Evolutionary conservation across 2,329 filamentous ascomycete species (phyloP).

Genomic region (Falciphora oryzae): DNA sequence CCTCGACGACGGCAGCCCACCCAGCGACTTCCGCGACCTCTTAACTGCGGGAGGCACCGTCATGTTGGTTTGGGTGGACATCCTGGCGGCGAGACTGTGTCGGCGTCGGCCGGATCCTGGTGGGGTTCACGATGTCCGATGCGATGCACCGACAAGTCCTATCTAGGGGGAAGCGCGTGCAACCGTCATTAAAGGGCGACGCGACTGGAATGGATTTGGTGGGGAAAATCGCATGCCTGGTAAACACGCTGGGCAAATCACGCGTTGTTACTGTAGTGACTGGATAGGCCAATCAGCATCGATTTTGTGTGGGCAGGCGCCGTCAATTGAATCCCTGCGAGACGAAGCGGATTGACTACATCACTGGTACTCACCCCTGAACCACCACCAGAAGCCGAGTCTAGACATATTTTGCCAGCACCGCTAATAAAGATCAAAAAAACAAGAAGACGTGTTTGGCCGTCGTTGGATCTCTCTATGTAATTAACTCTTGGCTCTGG

Average conservation of each 20-base stretch:
- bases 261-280: conserved; percentile 3
- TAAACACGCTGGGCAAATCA: neutral
- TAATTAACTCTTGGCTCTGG: no score
- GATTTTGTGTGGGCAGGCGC: neutral
- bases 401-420: neutral
- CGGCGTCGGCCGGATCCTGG: neutral
- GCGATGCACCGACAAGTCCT: neutral
- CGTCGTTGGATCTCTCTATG: no score
- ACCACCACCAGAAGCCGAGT: neutral
- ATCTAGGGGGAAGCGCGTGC: neutral
- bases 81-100: conserved; percentile 20
- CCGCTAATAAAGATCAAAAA: no score
- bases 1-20: conserved; percentile 43
- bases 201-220: neutral
- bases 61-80: conserved; percentile 35
- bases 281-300: neutral
- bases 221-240: neutral
- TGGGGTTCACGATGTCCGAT: neutral
- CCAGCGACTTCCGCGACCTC: conserved; percentile 67
- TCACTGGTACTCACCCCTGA: neutral
- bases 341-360: neutral
- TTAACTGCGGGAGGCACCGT: conserved; percentile 50
- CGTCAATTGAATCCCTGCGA: no score
- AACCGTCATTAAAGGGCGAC: neutral
- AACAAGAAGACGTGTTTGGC: no score